phyloP scores from a whole-genome alignment of 169 alveolate genomes.

The Theileria orientalis region DNA sequence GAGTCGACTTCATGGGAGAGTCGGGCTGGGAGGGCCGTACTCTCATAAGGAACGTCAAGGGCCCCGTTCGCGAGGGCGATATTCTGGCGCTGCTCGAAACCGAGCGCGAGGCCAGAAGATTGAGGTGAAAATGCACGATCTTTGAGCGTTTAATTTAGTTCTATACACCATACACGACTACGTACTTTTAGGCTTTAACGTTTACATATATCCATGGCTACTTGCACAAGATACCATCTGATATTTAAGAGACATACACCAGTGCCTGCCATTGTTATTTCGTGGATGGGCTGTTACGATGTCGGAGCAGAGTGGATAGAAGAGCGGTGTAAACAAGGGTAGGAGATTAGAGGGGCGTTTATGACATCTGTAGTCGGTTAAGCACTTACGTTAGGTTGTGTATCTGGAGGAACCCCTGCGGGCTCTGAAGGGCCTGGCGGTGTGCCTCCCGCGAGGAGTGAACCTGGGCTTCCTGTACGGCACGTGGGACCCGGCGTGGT shows the following conservation, averaged over 20 bases:
- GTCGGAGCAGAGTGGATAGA: too few species aligned
- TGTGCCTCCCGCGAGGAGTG: background rate
- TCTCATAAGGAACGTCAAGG: constrained; percentile 96
- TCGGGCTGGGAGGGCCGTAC: constrained; percentile 89
- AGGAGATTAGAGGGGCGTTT: too few species aligned
- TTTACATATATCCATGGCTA: background rate
- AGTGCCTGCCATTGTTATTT: too few species aligned
- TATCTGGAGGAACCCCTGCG: background rate
- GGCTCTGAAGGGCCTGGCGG: background rate
- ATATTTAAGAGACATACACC: too few species aligned
- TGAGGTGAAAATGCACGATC: constrained; percentile 87
- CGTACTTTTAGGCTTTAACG: background rate
- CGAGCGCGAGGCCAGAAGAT: constrained; percentile 97
- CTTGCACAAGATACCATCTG: background rate
- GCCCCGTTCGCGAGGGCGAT: constrained; percentile 98
- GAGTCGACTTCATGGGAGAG: constrained; percentile 88
- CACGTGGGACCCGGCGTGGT: too few species aligned
- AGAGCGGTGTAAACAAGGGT: too few species aligned
- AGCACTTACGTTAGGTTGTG: background rate
- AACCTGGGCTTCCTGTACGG: too few species aligned
- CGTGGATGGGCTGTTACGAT: too few species aligned
- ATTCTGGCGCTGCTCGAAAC: constrained; percentile 95
- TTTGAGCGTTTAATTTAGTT: background rate
- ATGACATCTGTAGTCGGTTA: too few species aligned
- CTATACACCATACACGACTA: background rate